Conservation (phyloP, 495 filamentous ascomycete species). For the Cenococcum geophilum region DNA sequence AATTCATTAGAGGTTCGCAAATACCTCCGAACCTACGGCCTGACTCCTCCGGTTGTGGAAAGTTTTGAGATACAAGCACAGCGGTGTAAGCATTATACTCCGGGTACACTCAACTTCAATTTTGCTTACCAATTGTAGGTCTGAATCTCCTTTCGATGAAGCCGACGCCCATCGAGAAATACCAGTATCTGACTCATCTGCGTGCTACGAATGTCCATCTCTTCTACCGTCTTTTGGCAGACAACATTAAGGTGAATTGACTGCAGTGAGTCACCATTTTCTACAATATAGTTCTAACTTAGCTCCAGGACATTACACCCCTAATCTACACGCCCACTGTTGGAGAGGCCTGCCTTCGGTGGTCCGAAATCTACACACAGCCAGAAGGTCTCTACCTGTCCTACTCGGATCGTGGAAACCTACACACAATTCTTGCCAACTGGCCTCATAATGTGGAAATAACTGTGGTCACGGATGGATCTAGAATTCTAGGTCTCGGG, state of each 20-base stretch:
- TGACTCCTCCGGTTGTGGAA: constrained; percentile 66
- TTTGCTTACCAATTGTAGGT: constrained; percentile 40
- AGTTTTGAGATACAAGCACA: constrained; percentile 61
- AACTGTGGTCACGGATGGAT: constrained; percentile 94
- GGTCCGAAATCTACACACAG: constrained; percentile 91
- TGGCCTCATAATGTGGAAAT: constrained; percentile 94
- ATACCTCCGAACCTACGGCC: constrained; percentile 63
- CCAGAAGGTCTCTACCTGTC: constrained; percentile 93
- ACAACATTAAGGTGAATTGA: constrained; percentile 65
- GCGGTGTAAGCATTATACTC: constrained; percentile 46
- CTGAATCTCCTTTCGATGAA: constrained; percentile 70
- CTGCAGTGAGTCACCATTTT: not conserved
- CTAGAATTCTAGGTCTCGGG: constrained; percentile 89
- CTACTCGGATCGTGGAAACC: constrained; percentile 78
- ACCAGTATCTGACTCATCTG: constrained; percentile 83
- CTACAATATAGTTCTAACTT: not conserved
- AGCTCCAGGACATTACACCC: constrained; percentile 68
- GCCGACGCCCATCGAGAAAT: constrained; percentile 81
- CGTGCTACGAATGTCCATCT: constrained; percentile 86
- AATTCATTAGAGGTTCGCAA: constrained; percentile 59
- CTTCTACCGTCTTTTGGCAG: constrained; percentile 88
- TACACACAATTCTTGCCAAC: constrained; percentile 76
- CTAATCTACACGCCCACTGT: constrained; percentile 97
- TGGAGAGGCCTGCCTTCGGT: constrained; percentile 91
- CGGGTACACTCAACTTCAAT: constrained; percentile 2